Conservation (phyloP, 2,329 filamentous ascomycete species). For the Ciborinia camelliae region DNA sequence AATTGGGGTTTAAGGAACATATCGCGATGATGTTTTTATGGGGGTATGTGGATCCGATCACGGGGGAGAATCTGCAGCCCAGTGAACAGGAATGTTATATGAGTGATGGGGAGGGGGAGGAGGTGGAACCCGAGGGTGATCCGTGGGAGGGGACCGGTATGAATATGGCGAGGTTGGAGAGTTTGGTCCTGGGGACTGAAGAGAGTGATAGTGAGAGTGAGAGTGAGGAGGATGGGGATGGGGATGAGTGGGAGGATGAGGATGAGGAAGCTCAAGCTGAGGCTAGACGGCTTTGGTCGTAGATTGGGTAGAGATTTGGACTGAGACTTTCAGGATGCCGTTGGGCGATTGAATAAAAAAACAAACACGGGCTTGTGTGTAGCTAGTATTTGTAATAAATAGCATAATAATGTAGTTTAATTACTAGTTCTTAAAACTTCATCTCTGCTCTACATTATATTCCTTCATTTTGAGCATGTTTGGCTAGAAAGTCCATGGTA, state of each 20-base stretch:
- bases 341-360: neutral
- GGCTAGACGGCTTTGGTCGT: neutral
- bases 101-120: constrained; percentile 43
- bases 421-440: too few species aligned
- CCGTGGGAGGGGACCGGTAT: constrained; percentile 15
- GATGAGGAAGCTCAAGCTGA: too few species aligned
- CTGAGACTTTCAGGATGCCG: neutral
- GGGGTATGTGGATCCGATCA: constrained; percentile 56
- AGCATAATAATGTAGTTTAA: too few species aligned
- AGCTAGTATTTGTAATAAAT: too few species aligned
- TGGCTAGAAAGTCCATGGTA: too few species aligned
- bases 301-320: neutral
- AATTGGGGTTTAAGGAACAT: constrained; percentile 51
- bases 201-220: neutral
- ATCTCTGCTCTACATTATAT: too few species aligned
- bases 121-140: neutral
- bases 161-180: constrained; percentile 2
- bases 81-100: constrained; percentile 51
- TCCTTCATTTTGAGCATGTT: too few species aligned
- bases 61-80: constrained; percentile 50
- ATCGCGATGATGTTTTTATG: constrained; percentile 58
- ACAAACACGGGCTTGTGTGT: neutral
- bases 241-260: neutral
- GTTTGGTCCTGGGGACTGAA: neutral
- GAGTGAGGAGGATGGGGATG: neutral